A percentile compares a stretch with the other conserved stretches of the same genome.
Evolutionary conservation across 2,329 filamentous ascomycete genomes (phyloP).

Genomic region (Talaromyces sp.): DNA sequence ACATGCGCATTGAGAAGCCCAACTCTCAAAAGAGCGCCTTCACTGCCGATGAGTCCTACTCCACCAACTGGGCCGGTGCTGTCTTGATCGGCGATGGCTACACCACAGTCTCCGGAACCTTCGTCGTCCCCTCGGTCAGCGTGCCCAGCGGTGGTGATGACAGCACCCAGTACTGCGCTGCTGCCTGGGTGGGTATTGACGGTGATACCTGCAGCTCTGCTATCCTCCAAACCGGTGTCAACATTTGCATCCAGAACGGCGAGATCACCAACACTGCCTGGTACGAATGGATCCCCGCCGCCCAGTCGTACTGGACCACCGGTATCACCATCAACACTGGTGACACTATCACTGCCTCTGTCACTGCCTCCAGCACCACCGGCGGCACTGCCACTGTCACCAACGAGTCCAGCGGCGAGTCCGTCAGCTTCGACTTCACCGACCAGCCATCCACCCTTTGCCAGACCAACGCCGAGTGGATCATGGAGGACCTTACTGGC

Average conservation of each 20-base stretch:
- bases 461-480: conserved; percentile 59
- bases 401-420: conserved; percentile 51
- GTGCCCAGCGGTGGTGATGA: conserved; percentile 37
- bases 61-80: conserved; percentile 57
- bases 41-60: conserved; percentile 33
- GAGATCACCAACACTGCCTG: conserved; percentile 50
- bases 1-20: conserved; percentile 2
- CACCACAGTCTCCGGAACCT: conserved; percentile 39
- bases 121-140: conserved; percentile 50
- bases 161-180: conserved; percentile 32
- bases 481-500: conserved; percentile 54
- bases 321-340: conserved; percentile 44
- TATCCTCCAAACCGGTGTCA: conserved; percentile 56
- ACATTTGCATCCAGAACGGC: conserved; percentile 46
- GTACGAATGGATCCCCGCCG: conserved; percentile 57
- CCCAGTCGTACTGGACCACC: conserved; percentile 50
- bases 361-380: conserved; percentile 37
- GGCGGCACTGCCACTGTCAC: conserved; percentile 45
- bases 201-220: conserved; percentile 53
- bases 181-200: conserved; percentile 60
- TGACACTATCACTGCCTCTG: conserved; percentile 41
- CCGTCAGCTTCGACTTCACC: conserved; percentile 49
- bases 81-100: conserved; percentile 50
- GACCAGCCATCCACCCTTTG: conserved; percentile 37
- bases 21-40: not conserved